Evolutionary conservation across 23 red algal species (phyloP).

Genomic region (Gracilariopsis chorda): DNA sequence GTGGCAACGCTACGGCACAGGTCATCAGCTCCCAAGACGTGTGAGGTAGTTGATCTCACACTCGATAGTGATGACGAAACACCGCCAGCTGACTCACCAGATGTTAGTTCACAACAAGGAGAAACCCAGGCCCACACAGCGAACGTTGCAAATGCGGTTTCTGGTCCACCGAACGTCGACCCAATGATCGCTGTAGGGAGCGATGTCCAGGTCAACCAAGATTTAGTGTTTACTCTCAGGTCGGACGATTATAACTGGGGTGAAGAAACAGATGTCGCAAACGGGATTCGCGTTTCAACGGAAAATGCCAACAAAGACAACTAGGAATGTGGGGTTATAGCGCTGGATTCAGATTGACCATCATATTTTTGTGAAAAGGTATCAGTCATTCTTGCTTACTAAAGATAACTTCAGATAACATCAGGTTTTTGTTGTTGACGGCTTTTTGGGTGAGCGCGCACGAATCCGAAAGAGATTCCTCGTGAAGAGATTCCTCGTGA

Average conservation of each 20-base stretch:
- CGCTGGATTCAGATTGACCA: slow-evolving; percentile 53
- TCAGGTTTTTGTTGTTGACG: background rate
- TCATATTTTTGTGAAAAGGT: background rate
- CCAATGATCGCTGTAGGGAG: background rate
- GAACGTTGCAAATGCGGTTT: background rate
- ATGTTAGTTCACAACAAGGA: background rate
- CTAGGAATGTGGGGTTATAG: slow-evolving; percentile 28
- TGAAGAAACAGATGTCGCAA: background rate
- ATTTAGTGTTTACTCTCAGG: slow-evolving; percentile 27
- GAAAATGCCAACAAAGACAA: background rate
- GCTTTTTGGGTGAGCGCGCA: too few relatives aligned
- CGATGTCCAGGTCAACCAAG: background rate
- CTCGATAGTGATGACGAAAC: slow-evolving; percentile 56
- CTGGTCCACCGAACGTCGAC: background rate
- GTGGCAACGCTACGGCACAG: background rate
- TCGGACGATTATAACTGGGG: slow-evolving; percentile 11
- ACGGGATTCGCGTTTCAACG: background rate
- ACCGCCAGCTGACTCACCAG: slow-evolving; percentile 12
- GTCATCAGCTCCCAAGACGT: background rate
- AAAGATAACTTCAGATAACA: slow-evolving; percentile 4
- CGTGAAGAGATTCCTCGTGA: too few relatives aligned
- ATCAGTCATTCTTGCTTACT: background rate
- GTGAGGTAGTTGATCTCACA: slow-evolving; percentile 47
- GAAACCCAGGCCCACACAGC: background rate
- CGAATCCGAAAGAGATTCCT: too few relatives aligned